phyloP scores from a whole-genome alignment of 192 early-diverging fungal genomes.

The Diversispora epigaea region DNA sequence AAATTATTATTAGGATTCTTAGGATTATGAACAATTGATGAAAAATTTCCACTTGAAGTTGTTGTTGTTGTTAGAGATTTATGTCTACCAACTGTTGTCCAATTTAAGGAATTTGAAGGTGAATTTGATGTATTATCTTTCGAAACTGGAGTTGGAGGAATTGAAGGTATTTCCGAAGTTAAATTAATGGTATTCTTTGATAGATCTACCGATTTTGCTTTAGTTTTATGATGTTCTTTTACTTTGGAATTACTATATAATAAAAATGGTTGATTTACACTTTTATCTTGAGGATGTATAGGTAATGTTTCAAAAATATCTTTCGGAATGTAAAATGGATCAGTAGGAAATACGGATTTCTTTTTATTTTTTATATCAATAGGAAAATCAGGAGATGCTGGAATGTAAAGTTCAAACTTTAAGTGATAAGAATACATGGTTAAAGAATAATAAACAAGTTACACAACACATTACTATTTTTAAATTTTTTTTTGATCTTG shows the following conservation, averaged over 20 bases:
- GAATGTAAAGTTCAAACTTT: conserved; percentile 29
- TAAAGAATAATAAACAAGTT: not conserved
- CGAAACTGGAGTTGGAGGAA: conserved; percentile 10
- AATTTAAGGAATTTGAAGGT: not conserved
- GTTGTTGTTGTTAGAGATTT: not conserved
- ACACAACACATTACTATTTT: no score
- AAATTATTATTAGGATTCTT: not conserved
- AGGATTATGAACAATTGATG: no score
- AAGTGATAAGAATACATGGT: conserved; percentile 31
- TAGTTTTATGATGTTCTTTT: not conserved
- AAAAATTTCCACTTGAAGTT: not conserved
- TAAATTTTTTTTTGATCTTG: no score
- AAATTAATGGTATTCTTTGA: not conserved
- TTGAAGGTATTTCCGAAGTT: not conserved
- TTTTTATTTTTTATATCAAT: not conserved
- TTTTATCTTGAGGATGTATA: not conserved
- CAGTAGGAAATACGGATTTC: not conserved
- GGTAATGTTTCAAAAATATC: conserved; percentile 20
- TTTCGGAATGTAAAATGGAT: conserved; percentile 16
- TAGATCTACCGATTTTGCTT: not conserved
- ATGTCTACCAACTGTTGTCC: not conserved
- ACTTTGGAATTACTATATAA: not conserved
- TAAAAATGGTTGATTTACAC: not conserved
- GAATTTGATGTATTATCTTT: not conserved
- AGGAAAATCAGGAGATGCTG: not conserved